Percentiles rank a stretch among this genome's conserved stretches.
Conservation (phyloP, 371 early-diverging fungal species). For the Syncephalis plumigaleata region DNA sequence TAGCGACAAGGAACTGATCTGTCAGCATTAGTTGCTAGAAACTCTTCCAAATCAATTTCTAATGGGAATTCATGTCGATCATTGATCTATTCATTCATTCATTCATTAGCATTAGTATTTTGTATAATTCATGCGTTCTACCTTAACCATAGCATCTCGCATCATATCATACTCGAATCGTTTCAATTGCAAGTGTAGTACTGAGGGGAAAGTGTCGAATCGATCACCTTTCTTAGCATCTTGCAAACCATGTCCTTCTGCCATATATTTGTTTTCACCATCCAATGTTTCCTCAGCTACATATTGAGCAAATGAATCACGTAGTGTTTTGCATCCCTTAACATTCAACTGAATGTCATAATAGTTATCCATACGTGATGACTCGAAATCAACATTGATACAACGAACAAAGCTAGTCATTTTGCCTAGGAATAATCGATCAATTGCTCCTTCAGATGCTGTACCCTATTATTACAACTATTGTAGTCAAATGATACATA, state of each 20-base stretch:
- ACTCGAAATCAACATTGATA: conserved; percentile 84
- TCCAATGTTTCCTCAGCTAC: conserved; percentile 79
- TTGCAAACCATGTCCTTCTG: conserved; percentile 92
- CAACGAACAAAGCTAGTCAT: conserved; percentile 93
- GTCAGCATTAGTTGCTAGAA: conserved; percentile 46
- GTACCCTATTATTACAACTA: conserved; percentile 67
- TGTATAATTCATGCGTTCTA: conserved; percentile 63
- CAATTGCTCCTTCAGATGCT: conserved; percentile 80
- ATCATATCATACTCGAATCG: conserved; percentile 95
- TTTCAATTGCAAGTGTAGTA: conserved; percentile 94
- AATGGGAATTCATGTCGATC: conserved; percentile 94
- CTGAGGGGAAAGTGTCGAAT: conserved; percentile 89
- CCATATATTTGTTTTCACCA: conserved; percentile 96
- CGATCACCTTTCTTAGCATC: conserved; percentile 94
- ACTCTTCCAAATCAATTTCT: conserved; percentile 82
- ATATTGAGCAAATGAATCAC: conserved; percentile 87
- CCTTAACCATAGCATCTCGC: conserved; percentile 85
- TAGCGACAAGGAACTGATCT: conserved; percentile 54
- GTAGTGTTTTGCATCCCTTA: conserved; percentile 73
- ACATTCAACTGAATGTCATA: conserved; percentile 91
- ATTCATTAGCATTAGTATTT: neutral
- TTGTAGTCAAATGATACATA: neutral
- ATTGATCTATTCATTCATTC: conserved; percentile 72
- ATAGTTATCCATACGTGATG: conserved; percentile 77
- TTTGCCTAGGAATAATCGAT: conserved; percentile 79